Percentiles rank a stretch among this genome's conserved stretches.
Evolutionary conservation across 2,329 filamentous ascomycete species (phyloP).

Genomic region (Trichophyton equinum): DNA sequence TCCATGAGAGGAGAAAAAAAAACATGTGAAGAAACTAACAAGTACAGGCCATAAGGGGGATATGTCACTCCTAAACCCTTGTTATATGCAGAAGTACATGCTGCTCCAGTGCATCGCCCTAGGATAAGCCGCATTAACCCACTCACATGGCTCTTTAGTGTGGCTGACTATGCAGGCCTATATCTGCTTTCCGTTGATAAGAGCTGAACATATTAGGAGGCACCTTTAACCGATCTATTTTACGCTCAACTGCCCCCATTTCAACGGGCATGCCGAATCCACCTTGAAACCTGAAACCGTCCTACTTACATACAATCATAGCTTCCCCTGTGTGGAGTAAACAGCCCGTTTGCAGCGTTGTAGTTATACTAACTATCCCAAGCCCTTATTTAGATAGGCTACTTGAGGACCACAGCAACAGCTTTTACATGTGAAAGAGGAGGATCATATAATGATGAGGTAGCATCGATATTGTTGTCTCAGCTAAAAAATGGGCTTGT

Average conservation of each 20-base stretch:
- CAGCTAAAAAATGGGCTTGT: no score
- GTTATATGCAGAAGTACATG: not conserved
- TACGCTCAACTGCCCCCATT: not conserved
- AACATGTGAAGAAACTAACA: slow-evolving; percentile 1
- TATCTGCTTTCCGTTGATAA: not conserved
- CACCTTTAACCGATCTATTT: not conserved
- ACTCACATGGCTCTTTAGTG: not conserved
- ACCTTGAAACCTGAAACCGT: not conserved
- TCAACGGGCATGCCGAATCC: not conserved
- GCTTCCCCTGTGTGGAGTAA: not conserved
- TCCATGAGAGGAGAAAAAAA: not conserved
- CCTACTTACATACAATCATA: not conserved
- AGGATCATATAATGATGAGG: no score
- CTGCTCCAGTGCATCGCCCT: not conserved
- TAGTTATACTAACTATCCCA: no score
- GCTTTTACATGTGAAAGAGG: no score
- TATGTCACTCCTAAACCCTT: not conserved
- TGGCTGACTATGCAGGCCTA: not conserved
- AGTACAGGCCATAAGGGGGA: not conserved
- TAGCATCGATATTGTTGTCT: no score
- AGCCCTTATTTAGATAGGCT: no score
- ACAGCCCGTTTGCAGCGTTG: not conserved
- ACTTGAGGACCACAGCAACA: no score
- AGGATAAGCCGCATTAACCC: not conserved
- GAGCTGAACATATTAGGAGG: not conserved